Base-by-base conservation (phyloP, 805 yeast genomes). In the Dipodascopsis uninucleata region DNA sequence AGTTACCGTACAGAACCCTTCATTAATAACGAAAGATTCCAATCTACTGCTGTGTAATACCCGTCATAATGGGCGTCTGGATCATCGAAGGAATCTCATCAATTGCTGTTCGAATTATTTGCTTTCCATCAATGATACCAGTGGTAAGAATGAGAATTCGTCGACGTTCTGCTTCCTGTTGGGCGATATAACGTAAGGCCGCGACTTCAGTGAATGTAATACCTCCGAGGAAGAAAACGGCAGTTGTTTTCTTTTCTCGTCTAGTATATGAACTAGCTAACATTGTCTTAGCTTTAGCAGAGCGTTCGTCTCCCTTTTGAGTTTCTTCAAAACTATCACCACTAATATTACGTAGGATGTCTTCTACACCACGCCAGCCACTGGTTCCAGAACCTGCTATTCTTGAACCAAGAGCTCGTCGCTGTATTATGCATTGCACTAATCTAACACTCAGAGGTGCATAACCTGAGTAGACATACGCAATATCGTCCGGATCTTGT, bases 161-260 rank as follows among this genome's bases (percentile, higher is more conserved):
- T 17, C 52, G 29, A 18, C 52, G 56, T 66, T 71, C 40, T 60
- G 47, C 12, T 63, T 55, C 29, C 64, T 49, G 52, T 16, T 68
- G 65, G 45, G 84, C 78, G n/a, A 85, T 69, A 42, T 71, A 74
- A 57, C 81, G 70, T 36, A 90, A 65, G 2, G 88, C 79, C 2
- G 90, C 77, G 14, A 89, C 69, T 63, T 90, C 98, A 6, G 93
- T 79, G 60, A 85, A 72, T 0, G 97, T 86, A 5, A 89, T 68
- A 0, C 98, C 97, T 10, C 97, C 97, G 31, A 89, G 58, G 50
- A 82, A 79, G 76, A 40, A 85, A 55, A 49, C 86, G 58, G 47
- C 64, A 42, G 60, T 65, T 43, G 59, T 61, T 7, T 62, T 59
- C 28, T 55, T 58, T 25, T 53, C 60, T 42, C 66, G 43, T 24